Evolutionary conservation across 441 rosid genomes (phyloP).

Genomic region (Euphorbia corollata): DNA sequence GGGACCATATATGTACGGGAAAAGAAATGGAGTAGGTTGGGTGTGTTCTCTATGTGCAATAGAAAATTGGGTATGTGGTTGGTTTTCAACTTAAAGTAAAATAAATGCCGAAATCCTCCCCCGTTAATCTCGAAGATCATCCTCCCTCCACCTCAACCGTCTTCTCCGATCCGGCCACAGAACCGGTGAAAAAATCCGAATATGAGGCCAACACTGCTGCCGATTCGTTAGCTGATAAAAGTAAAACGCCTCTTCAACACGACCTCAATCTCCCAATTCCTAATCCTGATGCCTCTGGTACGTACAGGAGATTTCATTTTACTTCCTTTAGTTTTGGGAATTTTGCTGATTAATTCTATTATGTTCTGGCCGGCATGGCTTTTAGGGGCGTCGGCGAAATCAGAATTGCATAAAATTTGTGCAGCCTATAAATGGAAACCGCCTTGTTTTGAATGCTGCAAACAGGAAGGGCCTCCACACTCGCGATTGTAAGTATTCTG

Average conservation of each 20-base stretch:
- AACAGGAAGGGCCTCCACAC: conserved; percentile 45
- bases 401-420: conserved; percentile 42
- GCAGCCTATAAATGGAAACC: conserved; percentile 38
- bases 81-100: no score
- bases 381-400: conserved; percentile 31
- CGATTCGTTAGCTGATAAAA: conserved; percentile 11
- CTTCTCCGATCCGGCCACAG: background rate
- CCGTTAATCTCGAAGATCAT: no score
- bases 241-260: background rate
- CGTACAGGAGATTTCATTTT: background rate
- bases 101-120: no score
- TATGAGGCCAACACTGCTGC: conserved; percentile 9
- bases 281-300: background rate
- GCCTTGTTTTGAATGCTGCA: conserved; percentile 41
- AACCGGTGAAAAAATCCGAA: background rate
- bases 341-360: background rate
- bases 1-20: no score
- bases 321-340: background rate
- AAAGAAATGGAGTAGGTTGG: no score
- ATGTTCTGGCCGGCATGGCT: no score
- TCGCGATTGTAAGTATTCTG: conserved; percentile 35
- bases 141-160: background rate
- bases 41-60: no score
- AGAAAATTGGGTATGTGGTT: no score
- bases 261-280: background rate